Percentiles rank a stretch among this genome's conserved stretches.
phyloP scores from a whole-genome alignment of 176 grass and related monocot species.

The Lolium multiflorum region DNA sequence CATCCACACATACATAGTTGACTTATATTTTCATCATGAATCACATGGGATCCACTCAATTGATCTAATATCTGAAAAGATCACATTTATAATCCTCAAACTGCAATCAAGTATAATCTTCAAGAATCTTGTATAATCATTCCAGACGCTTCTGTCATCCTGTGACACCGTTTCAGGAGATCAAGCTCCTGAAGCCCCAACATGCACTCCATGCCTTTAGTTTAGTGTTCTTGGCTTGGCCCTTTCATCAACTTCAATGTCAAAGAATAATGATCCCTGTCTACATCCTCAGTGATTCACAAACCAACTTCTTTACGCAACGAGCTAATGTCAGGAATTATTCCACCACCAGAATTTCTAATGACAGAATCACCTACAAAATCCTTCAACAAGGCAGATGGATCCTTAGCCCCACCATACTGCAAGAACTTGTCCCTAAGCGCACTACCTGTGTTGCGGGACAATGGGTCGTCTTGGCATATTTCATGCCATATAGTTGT shows the following conservation, averaged over 20 bases:
- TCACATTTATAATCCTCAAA: background rate
- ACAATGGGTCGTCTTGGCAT: slow-evolving; percentile 79
- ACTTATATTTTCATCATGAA: background rate
- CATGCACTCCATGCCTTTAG: slow-evolving; percentile 1
- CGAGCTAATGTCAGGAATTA: slow-evolving; percentile 68
- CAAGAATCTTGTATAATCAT: background rate
- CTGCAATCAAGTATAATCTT: slow-evolving; percentile 5
- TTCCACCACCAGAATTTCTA: slow-evolving; percentile 58
- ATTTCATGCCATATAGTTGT: slow-evolving; percentile 89
- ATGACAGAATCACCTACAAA: slow-evolving; percentile 69
- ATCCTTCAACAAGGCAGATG: slow-evolving; percentile 72
- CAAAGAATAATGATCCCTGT: background rate
- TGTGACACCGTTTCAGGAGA: background rate
- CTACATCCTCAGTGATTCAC: slow-evolving; percentile 25
- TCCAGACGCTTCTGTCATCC: background rate
- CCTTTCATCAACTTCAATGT: background rate
- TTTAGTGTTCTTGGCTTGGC: background rate
- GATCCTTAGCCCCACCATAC: slow-evolving; percentile 77
- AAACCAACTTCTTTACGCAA: slow-evolving; percentile 75
- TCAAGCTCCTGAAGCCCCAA: slow-evolving; percentile 23
- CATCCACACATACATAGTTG: slow-evolving; percentile 6
- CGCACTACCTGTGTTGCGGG: slow-evolving; percentile 54
- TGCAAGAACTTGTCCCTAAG: slow-evolving; percentile 70
- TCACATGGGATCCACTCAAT: background rate
- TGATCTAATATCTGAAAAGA: slow-evolving; percentile 1